A percentile compares a stretch with the other conserved stretches of the same genome.
Conservation (phyloP, 1,284 basidiomycete genomes). For the Acaromyces ingoldii region DNA sequence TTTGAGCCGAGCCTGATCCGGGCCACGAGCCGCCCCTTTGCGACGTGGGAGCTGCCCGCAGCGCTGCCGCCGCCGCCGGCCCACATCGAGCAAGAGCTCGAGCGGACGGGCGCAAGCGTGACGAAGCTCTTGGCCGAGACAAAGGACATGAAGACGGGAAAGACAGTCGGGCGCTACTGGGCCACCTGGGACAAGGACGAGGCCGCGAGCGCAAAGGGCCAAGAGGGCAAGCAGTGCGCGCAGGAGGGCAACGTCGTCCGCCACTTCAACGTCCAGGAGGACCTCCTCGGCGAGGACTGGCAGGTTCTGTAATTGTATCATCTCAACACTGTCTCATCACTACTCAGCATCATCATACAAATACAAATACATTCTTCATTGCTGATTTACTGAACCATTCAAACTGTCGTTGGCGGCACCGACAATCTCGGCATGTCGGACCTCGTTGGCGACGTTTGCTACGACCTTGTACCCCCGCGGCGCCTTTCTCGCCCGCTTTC, state of each 20-base stretch:
- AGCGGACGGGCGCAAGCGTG: neutral
- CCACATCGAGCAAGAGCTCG: neutral
- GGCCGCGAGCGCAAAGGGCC: conserved; percentile 54
- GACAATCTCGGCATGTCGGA: conserved; percentile 27
- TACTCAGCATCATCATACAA: too few relatives aligned
- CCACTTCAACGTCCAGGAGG: conserved; percentile 78
- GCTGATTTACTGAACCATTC: too few relatives aligned
- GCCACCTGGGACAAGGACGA: conserved; percentile 64
- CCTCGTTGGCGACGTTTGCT: conserved; percentile 43
- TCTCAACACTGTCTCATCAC: too few relatives aligned
- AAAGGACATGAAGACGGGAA: conserved; percentile 55
- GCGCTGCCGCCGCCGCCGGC: conserved; percentile 14
- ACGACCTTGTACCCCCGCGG: conserved; percentile 46
- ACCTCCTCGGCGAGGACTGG: conserved; percentile 58
- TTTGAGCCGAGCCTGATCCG: conserved; percentile 70
- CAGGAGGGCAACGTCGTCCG: conserved; percentile 53
- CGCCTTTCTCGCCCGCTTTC: conserved; percentile 37
- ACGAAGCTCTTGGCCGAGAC: conserved; percentile 33
- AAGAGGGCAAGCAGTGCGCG: conserved; percentile 9
- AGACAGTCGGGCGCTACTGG: conserved; percentile 68
- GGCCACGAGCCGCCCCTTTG: conserved; percentile 67
- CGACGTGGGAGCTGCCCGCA: conserved; percentile 59
- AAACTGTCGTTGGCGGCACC: too few relatives aligned
- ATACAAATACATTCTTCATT: too few relatives aligned
- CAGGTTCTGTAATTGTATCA: conserved; percentile 36